Evolutionary conservation across 2,329 filamentous ascomycete genomes (phyloP), one percentile per base, ranked within the genome.

Genomic region (Erysiphe neolycopersici): DNA sequence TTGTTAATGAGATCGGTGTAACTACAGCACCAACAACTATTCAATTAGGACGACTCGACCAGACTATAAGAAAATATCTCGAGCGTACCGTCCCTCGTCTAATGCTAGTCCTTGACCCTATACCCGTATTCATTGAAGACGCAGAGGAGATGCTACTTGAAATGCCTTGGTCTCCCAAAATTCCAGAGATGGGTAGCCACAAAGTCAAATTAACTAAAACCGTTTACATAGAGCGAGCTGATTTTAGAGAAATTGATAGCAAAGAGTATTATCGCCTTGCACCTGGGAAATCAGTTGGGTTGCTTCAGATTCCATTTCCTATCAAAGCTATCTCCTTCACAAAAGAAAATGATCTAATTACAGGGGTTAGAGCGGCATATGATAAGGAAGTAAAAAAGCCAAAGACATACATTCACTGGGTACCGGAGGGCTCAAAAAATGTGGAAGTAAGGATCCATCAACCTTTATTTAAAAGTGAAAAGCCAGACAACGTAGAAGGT

Each of bases 341-440:
- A 50, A 77, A 82, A 49, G 62, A 68, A 42, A 58, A 62, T 1
- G 71, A 68, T 3, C 66, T 68, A 46, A 69, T 87, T 38, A 75
- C 64, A 1, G 69, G 74, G 50, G 69, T 87, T 46, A 66, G 67
- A 30, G 79, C 77, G 13, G 66, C 67, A 17, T 75, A 75, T 44
- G 77, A 81, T 48, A 79, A 78, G 46, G 77, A 81, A 47, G 71
- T 67, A 16, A 74, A 76, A 55, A 71, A 73, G 52, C 73, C 78
- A 37, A 87, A 91, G 62, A 76, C 83, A 1, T 81, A 73, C 56
- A 92, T 94, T 57, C 84, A 93, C 56, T 94, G 87, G 87, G 80
- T 93, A 5, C 73, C 75, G 5, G 71, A 74, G 35, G 76, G 72
- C 1, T 69, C 76, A 0, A 67, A 67, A 13, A 73, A 73, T 50